A percentile compares a stretch with the other conserved stretches of the same genome.
phyloP scores from a whole-genome alignment of 345 rosid genomes.

The Leavenworthia alabamica region DNA sequence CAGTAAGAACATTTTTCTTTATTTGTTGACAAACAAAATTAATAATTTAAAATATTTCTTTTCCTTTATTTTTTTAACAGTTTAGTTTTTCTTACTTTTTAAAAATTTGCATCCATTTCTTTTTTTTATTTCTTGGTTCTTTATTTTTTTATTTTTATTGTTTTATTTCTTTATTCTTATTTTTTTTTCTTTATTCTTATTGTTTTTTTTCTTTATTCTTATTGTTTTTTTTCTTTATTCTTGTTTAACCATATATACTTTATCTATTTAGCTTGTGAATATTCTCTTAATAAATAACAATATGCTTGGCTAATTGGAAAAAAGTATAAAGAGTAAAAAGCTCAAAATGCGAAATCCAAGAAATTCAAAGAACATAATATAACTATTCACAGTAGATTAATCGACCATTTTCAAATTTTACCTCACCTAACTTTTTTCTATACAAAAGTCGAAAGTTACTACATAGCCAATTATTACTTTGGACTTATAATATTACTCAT shows the following conservation, averaged over 20 bases:
- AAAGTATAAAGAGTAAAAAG: background rate
- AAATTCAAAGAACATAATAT: conserved; percentile 6
- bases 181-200: too few relatives aligned
- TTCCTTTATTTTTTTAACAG: background rate
- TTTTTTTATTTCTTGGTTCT: too few relatives aligned
- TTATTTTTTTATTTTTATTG: too few relatives aligned
- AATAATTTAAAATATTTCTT: background rate
- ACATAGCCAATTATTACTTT: conserved; percentile 17
- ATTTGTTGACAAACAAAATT: background rate
- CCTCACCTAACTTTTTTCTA: background rate
- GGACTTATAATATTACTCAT: conserved; percentile 20
- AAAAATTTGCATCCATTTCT: background rate
- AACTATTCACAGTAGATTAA: background rate
- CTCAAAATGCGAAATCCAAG: background rate
- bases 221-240: conserved; percentile 8
- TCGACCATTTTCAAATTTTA: conserved; percentile 8
- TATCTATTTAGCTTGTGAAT: conserved; percentile 7
- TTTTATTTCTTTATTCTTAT: too few relatives aligned
- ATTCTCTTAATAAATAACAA: background rate
- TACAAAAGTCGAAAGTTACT: conserved; percentile 21
- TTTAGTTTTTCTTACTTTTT: background rate
- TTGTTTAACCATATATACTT: background rate
- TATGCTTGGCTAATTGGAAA: background rate
- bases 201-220: conserved; percentile 6
- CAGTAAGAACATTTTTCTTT: background rate